Base-by-base conservation (phyloP, 2,329 filamentous ascomycete genomes). In the Xylariales sp. region DNA sequence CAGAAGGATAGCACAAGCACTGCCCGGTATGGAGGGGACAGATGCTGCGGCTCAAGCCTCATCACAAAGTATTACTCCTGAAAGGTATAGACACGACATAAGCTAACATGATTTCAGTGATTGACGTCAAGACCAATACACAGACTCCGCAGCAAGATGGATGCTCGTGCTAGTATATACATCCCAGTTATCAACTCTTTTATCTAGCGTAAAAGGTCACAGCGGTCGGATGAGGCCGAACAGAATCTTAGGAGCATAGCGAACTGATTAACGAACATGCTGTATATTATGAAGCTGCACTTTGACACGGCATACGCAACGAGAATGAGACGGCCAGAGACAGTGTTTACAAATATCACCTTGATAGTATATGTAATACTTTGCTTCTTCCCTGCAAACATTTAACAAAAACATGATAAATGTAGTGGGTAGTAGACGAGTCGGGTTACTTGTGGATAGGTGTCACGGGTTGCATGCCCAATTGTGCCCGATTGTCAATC, bases 11-110 rank as follows among this genome's bases (percentile, higher is more conserved):
- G 96, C 97, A 48, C 96, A 99, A 82, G 96, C 97, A 45, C 84
- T 99, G 75, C 96, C 96, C 7, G 96, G 96, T 28, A 98, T 99
- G 96, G 96, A 99, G 81, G 94, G 93, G 14, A 91, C 94, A 73
- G 92, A 93, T 72, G 89, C 91, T 74, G 90, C 91, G 74, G 90
- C 90, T 68, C 91, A 93, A 80, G 86, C 87, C 52, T 85, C 86
- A 9, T 90, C 83, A 80, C 93, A 95, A 83, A 97, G 93, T 96
- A 85, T 39, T 36, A 16, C 28, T 60, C 52, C 23, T 3, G 16
- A 49, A 28, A n/a, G 9, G 46, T 18, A 5, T 36, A 43, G 18
- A 32, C 57, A 32, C 41, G 34, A 62, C 49, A 45, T 8, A 49
- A 45, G 64, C 77, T 80, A 72, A 81, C 67, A 46, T 30, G 14